phyloP scores from a whole-genome alignment of 2,329 filamentous ascomycete genomes.

The Penicillium sp. region DNA sequence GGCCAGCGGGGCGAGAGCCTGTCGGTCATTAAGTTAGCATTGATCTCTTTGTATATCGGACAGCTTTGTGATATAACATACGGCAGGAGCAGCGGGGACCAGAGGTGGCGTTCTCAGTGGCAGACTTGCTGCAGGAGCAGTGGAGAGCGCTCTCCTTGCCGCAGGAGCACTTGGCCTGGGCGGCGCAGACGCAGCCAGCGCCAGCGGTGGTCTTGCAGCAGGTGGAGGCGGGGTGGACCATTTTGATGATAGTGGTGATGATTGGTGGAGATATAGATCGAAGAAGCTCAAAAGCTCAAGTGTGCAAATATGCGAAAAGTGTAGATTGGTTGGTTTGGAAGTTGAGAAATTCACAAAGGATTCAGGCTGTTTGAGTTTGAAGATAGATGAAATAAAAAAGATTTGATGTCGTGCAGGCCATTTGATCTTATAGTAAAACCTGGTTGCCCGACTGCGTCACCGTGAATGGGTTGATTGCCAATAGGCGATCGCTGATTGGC shows the following conservation, averaged over 20 bases:
- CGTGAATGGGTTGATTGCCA: conserved; percentile 27
- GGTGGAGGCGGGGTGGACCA: conserved; percentile 53
- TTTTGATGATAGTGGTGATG: conserved; percentile 29
- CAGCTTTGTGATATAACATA: conserved; percentile 39
- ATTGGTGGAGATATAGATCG: conserved; percentile 3
- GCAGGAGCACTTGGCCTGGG: conserved; percentile 77
- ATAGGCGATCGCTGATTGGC: conserved; percentile 32
- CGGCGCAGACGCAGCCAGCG: conserved; percentile 61
- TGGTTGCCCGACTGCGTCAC: conserved; percentile 21
- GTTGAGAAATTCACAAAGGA: neutral
- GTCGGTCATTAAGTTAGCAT: conserved; percentile 2
- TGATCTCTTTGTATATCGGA: neutral
- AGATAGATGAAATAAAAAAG: neutral
- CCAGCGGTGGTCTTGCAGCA: conserved; percentile 63
- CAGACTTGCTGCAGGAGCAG: conserved; percentile 81
- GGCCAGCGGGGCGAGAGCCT: conserved; percentile 74
- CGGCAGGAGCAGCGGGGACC: conserved; percentile 84
- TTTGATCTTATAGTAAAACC: neutral
- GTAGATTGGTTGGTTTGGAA: neutral
- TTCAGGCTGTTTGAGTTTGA: neutral
- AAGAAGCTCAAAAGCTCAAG: neutral
- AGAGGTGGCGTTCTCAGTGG: conserved; percentile 71
- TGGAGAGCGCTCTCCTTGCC: conserved; percentile 84
- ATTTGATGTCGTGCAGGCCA: neutral
- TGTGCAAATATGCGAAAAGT: neutral